Evolutionary conservation across 495 filamentous ascomycete species (phyloP).

Genomic region (Acidiella bohemica): DNA sequence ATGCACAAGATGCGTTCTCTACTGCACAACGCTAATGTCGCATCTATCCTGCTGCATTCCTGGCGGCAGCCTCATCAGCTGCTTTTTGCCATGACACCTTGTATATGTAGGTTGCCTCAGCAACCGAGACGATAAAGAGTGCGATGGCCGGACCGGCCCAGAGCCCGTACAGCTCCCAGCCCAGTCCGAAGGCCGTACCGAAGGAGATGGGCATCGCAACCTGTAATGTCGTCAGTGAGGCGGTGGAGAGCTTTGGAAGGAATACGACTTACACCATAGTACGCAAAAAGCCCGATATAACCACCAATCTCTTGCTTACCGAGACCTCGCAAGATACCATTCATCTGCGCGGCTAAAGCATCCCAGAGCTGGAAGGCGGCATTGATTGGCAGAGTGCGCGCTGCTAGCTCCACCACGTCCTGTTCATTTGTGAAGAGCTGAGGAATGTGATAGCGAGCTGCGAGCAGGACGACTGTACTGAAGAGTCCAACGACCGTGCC

Average conservation of each 20-base stretch:
- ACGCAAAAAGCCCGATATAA: conserved; percentile 70
- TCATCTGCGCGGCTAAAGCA: conserved; percentile 58
- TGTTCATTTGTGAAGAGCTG: conserved; percentile 65
- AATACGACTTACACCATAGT: conserved; percentile 46
- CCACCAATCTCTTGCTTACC: conserved; percentile 80
- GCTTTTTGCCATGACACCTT: conserved; percentile 58
- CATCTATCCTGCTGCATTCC: conserved; percentile 37
- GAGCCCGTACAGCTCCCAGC: conserved; percentile 61
- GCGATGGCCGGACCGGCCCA: conserved; percentile 44
- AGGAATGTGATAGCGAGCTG: conserved; percentile 54
- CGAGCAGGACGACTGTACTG: conserved; percentile 55
- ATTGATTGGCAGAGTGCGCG: conserved; percentile 58
- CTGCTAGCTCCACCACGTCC: conserved; percentile 65
- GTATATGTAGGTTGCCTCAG: conserved; percentile 54
- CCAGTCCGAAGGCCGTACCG: conserved; percentile 54
- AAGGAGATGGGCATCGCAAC: conserved; percentile 76
- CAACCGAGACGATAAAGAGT: conserved; percentile 39
- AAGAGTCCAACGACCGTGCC: conserved; percentile 58
- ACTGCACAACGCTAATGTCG: too few relatives aligned
- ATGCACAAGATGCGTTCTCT: too few relatives aligned
- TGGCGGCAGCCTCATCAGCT: conserved; percentile 54
- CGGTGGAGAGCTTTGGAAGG: not conserved
- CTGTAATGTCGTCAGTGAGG: conserved; percentile 3
- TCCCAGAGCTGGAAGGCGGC: conserved; percentile 86
- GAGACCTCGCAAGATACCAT: conserved; percentile 71